A percentile compares a stretch with the other conserved stretches of the same genome.
These are phyloP conservation scores for Coniophora puteana DNA, from an alignment of 1,284 basidiomycete species.

Conservation along the genomic window DNA sequence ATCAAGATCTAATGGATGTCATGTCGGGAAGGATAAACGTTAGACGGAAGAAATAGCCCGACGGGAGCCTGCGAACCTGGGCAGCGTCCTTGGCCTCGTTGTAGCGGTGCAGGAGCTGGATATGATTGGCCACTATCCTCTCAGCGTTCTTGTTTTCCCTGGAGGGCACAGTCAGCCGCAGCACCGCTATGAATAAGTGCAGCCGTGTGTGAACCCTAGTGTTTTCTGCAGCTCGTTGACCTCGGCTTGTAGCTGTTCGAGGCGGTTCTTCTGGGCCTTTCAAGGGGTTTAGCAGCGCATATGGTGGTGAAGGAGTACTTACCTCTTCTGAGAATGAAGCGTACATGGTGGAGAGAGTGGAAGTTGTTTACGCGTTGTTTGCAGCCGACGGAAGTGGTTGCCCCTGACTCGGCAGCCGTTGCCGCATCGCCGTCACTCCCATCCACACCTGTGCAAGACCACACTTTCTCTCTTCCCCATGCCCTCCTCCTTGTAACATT, in stretches of 20 bases:
- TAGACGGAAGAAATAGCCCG: constrained; percentile 6
- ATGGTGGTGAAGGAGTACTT: too few species aligned
- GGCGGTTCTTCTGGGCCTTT: constrained; percentile 53
- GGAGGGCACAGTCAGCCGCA: constrained; percentile 1
- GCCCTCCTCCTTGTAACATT: too few species aligned
- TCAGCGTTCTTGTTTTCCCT: constrained; percentile 57
- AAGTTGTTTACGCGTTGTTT: too few species aligned
- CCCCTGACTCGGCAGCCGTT: too few species aligned
- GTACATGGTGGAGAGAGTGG: too few species aligned
- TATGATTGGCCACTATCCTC: constrained; percentile 63
- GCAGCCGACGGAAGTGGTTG: too few species aligned
- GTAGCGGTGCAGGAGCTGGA: constrained; percentile 68
- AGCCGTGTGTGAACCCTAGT: constrained; percentile 43
- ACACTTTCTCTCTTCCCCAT: too few species aligned
- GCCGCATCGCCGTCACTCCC: too few species aligned
- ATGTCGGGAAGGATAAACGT: background rate
- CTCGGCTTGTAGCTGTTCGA: constrained; percentile 49
- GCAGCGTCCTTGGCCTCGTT: constrained; percentile 81
- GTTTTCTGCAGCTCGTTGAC: constrained; percentile 44
- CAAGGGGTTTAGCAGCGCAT: too few species aligned
- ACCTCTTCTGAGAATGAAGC: too few species aligned
- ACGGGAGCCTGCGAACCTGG: constrained; percentile 42
- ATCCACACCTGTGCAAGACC: too few species aligned
- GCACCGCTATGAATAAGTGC: background rate
- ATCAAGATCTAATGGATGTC: constrained; percentile 27